Evolutionary conservation across 176 grass and related monocot species (phyloP), one percentile per base, ranked within the genome.

Genomic region (Cenchrus purpureus): DNA sequence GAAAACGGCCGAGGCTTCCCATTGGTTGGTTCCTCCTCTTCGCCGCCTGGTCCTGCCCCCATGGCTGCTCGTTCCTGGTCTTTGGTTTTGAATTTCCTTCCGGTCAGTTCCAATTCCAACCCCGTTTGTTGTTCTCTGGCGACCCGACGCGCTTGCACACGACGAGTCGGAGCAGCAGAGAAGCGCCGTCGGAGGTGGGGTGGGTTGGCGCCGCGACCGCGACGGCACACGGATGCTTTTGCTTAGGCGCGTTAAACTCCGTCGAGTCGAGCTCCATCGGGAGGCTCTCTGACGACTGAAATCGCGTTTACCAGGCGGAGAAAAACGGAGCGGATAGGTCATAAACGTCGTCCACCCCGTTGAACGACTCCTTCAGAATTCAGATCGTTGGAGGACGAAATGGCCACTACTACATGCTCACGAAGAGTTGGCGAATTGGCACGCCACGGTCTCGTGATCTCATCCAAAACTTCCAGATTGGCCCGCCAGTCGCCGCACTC

Each of bases 161-260:
- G 37, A 6, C 6, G 15, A 4, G 20, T 15, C 0, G 32, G 10
- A 10, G 10, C 3, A 16, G 2, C 19, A 0, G 31, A 32, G 31
- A 32, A 32, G 45, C 74, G 74, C 25, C 29, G 31, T 19, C 31
- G 20, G 37, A 40, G 3, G 11, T 3, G 40, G 32, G 44, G 56
- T 16, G 1, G 37, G 75, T 60, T 60, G 74, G 54, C 54, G 4
- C 17, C 32, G 53, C 20, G 37, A 5, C 50, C 4, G 51, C 3
- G 29, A 37, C 15, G 8, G 51, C 51, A 40, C 53, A 1, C 20
- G 63, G 63, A 55, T 40, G 37, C 34, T 34, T 34, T 34, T 48
- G 79, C 80, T 82, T 82, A 82, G 80, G 13, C 67, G 80, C 80
- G 80, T 82, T 71, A 29, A 7, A 12, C 53, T 10, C 76, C 31